Percentiles rank a stretch among this genome's conserved stretches.
phyloP scores from a whole-genome alignment of 371 early-diverging fungal species.

The Mucor racemosus region DNA sequence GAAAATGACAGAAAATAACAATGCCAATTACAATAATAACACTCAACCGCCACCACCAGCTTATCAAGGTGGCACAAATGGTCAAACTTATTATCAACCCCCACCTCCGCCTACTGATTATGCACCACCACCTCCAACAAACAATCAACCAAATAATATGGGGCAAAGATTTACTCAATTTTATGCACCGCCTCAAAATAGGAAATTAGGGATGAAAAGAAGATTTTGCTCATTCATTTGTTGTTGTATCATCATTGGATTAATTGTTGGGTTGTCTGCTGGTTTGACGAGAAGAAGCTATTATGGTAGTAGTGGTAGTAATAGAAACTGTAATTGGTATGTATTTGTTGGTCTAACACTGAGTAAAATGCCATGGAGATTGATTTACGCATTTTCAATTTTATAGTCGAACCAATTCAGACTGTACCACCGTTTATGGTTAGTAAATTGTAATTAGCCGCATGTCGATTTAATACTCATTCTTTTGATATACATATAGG shows the following conservation, averaged over 20 bases:
- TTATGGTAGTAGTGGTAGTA: background rate
- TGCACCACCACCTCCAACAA: constrained; percentile 9
- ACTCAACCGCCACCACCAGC: constrained; percentile 16
- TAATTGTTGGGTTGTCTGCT: constrained; percentile 37
- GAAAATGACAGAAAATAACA: constrained; percentile 1
- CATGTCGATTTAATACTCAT: background rate
- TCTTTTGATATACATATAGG: constrained; percentile 10
- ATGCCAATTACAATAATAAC: background rate
- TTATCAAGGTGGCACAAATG: constrained; percentile 5
- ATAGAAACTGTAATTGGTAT: constrained; percentile 34
- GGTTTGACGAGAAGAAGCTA: constrained; percentile 32
- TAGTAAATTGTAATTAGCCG: background rate
- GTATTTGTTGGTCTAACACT: no score
- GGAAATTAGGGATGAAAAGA: constrained; percentile 31
- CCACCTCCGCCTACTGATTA: constrained; percentile 15
- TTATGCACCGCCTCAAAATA: constrained; percentile 41
- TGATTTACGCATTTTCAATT: background rate
- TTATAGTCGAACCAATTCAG: constrained; percentile 23
- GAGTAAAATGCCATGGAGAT: background rate
- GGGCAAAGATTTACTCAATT: constrained; percentile 30
- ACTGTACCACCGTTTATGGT: constrained; percentile 23
- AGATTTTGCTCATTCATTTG: constrained; percentile 33
- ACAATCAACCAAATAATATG: constrained; percentile 4
- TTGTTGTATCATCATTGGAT: constrained; percentile 40
- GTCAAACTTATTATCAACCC: constrained; percentile 35